Conservation (phyloP, 148 eudicot genomes). For the Hydrangea macrophylla region DNA sequence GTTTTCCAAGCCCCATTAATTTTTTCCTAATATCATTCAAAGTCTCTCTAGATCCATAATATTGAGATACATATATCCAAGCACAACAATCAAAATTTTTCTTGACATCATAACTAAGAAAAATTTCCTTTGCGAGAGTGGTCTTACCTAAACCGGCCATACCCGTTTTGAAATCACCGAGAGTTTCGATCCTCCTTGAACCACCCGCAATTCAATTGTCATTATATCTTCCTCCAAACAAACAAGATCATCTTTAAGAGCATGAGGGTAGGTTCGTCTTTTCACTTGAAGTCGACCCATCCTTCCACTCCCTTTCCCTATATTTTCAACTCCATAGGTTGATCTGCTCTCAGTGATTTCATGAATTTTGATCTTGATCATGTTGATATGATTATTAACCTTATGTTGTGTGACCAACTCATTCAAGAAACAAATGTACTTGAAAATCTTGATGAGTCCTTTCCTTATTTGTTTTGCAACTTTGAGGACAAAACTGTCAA, state of each 20-base stretch:
- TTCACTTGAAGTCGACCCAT: not conserved
- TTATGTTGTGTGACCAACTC: not conserved
- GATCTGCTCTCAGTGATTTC: not conserved
- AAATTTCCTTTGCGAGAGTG: conserved; percentile 18
- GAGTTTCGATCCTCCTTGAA: conserved; percentile 6
- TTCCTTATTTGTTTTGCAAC: not conserved
- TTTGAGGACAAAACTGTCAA: not conserved
- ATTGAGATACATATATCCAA: conserved; percentile 27
- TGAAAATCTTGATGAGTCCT: not conserved
- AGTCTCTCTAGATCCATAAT: conserved; percentile 17
- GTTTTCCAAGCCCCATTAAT: conserved; percentile 1
- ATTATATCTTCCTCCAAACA: conserved; percentile 16
- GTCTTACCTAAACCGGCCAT: conserved; percentile 40
- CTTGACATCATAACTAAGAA: conserved; percentile 9
- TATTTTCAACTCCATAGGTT: conserved; percentile 10
- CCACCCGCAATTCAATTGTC: conserved; percentile 1
- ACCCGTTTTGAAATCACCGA: conserved; percentile 25
- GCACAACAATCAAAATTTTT: conserved; percentile 22
- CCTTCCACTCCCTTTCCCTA: not conserved
- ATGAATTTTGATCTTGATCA: not conserved
- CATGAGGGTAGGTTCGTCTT: not conserved
- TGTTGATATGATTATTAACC: not conserved
- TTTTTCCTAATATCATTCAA: conserved; percentile 8
- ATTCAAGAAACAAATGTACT: not conserved
- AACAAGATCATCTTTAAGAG: conserved; percentile 22